A percentile compares a stretch with the other conserved stretches of the same genome.
Evolutionary conservation across 352 stramenopile genomes (phyloP).

Genomic region (Phytopythium oedochilum): DNA sequence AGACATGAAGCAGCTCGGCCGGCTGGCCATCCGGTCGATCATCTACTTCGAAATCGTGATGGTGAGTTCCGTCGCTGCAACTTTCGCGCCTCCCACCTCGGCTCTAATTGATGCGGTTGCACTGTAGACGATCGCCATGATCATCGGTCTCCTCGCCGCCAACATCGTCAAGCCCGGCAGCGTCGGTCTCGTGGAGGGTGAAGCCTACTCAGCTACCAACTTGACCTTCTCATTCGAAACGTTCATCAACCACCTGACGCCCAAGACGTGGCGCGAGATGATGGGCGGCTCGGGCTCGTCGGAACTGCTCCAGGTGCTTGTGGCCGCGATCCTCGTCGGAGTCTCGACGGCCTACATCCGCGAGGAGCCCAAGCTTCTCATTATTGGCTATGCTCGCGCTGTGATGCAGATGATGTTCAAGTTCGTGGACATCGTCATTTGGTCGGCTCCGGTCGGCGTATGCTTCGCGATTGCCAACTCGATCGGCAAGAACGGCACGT

Average conservation of each 20-base stretch:
- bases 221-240: slow-evolving; percentile 37
- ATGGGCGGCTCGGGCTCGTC: slow-evolving; percentile 52
- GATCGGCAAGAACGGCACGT: slow-evolving; percentile 45
- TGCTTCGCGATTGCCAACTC: slow-evolving; percentile 51
- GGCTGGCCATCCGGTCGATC: slow-evolving; percentile 47
- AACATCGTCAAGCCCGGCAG: slow-evolving; percentile 54
- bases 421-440: slow-evolving; percentile 65
- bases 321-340: slow-evolving; percentile 40
- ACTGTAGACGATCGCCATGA: slow-evolving; percentile 25
- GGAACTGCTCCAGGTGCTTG: slow-evolving; percentile 52
- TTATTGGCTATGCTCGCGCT: slow-evolving; percentile 33
- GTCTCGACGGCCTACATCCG: slow-evolving; percentile 28
- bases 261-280: slow-evolving; percentile 69
- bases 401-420: slow-evolving; percentile 70
- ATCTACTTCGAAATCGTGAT: slow-evolving; percentile 66
- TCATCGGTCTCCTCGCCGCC: slow-evolving; percentile 41
- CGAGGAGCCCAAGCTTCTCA: slow-evolving; percentile 30
- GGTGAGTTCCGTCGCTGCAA: background rate
- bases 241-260: slow-evolving; percentile 57
- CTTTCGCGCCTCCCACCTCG: background rate
- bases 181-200: slow-evolving; percentile 26
- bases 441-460: slow-evolving; percentile 49
- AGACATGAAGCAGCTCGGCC: slow-evolving; percentile 55
- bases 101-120: background rate
- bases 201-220: slow-evolving; percentile 16